Conservation (phyloP, 805 yeast genomes). For the Metschnikowia gruessii region DNA sequence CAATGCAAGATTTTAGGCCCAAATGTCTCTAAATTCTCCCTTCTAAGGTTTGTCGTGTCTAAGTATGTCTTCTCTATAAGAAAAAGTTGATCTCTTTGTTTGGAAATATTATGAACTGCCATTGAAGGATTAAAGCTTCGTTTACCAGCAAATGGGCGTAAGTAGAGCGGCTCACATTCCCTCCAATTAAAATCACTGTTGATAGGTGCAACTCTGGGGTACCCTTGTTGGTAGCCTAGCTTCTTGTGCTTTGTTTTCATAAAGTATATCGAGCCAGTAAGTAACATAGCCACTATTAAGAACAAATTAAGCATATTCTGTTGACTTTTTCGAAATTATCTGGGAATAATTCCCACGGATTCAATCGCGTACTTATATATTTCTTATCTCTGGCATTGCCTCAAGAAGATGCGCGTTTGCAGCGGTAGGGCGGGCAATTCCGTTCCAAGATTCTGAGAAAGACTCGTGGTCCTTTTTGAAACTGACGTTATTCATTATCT, state of each 20-base stretch:
- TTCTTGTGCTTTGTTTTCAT: not conserved
- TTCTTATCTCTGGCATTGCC: too few species aligned
- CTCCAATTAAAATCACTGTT: slow-evolving; percentile 14
- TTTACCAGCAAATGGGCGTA: slow-evolving; percentile 38
- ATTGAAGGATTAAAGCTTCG: slow-evolving; percentile 35
- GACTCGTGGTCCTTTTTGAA: too few species aligned
- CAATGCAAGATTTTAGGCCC: slow-evolving; percentile 24
- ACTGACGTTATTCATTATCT: too few species aligned
- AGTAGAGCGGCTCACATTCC: slow-evolving; percentile 47
- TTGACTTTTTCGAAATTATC: too few species aligned
- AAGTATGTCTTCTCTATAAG: slow-evolving; percentile 60
- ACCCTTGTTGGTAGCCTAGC: not conserved
- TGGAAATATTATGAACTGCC: slow-evolving; percentile 31
- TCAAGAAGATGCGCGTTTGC: too few species aligned
- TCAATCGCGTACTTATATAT: too few species aligned
- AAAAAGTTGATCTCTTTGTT: slow-evolving; percentile 53
- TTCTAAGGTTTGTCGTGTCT: slow-evolving; percentile 41
- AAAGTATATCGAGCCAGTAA: not conserved
- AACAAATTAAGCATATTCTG: not conserved
- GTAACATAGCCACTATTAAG: not conserved
- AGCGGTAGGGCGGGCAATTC: too few species aligned
- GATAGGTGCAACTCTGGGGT: slow-evolving; percentile 10
- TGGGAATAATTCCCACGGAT: too few species aligned
- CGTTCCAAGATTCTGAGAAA: too few species aligned
- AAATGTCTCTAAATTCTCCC: slow-evolving; percentile 28